Percentiles rank a stretch among this genome's conserved stretches.
Conservation (phyloP, 2,329 filamentous ascomycete genomes). For the Arthroderma sp. region DNA sequence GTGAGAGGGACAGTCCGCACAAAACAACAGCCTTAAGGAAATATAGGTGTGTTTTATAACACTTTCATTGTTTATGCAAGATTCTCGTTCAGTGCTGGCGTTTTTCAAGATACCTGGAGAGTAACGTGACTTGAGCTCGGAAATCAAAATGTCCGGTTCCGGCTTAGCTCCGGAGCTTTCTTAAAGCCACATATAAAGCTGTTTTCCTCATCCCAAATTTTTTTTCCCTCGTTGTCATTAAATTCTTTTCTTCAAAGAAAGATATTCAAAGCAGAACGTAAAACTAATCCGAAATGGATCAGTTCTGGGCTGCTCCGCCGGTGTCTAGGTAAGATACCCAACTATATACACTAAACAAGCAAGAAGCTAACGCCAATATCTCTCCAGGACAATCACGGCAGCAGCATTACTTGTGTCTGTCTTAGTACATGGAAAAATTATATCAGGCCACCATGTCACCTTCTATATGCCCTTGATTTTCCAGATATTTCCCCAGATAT, state of each 20-base stretch:
- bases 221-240: background rate
- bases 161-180: too few relatives aligned
- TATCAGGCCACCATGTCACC: conserved; percentile 40
- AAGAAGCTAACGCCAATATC: conserved; percentile 30
- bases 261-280: background rate
- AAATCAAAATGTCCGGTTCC: too few relatives aligned
- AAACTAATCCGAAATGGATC: conserved; percentile 35
- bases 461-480: conserved; percentile 39
- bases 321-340: conserved; percentile 46
- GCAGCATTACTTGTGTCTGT: conserved; percentile 51
- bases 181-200: conserved; percentile 3
- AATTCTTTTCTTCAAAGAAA: too few relatives aligned
- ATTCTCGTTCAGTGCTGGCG: too few relatives aligned
- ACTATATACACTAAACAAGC: conserved; percentile 4
- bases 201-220: background rate
- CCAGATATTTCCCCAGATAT: conserved; percentile 46
- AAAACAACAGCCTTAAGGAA: background rate
- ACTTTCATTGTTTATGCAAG: too few relatives aligned
- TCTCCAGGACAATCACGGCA: conserved; percentile 53
- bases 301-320: conserved; percentile 53
- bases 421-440: conserved; percentile 42
- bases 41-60: background rate
- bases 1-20: conserved; percentile 43
- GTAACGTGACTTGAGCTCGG: too few relatives aligned
- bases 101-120: too few relatives aligned